Conservation (phyloP, 352 stramenopile genomes). For the Phytophthora litchii region DNA sequence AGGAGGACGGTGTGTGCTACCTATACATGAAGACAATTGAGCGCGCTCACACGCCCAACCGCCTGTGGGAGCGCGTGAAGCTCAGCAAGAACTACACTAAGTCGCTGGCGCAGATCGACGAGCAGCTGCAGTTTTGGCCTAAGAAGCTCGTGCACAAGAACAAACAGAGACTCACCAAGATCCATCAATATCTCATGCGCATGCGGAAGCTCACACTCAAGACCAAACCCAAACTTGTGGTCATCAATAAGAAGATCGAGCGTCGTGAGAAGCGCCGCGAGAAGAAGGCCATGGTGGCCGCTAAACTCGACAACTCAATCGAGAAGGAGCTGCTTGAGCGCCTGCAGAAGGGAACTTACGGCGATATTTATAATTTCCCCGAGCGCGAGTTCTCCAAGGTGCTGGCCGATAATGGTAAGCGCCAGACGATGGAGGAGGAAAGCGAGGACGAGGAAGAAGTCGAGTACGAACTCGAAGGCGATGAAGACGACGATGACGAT, state of each 20-base stretch:
- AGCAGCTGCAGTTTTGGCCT: constrained; percentile 98
- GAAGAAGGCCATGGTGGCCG: constrained; percentile 96
- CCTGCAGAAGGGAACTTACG: constrained; percentile 97
- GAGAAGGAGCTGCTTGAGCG: constrained; percentile 98
- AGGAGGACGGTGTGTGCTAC: constrained; percentile 95
- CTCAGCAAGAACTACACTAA: constrained; percentile 98
- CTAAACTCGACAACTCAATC: constrained; percentile 95
- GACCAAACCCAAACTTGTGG: constrained; percentile 93
- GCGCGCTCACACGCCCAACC: constrained; percentile 97
- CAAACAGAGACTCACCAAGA: constrained; percentile 99
- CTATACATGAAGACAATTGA: constrained; percentile 99
- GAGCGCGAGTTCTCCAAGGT: constrained; percentile 92
- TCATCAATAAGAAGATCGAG: constrained; percentile 97
- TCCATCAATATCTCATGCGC: constrained; percentile 99
- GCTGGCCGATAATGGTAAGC: constrained; percentile 78
- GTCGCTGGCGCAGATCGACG: constrained; percentile 93
- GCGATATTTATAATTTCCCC: constrained; percentile 99
- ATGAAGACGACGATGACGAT: constrained; percentile 54
- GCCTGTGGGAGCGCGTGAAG: constrained; percentile 98
- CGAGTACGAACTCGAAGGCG: constrained; percentile 55
- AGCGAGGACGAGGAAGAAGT: constrained; percentile 77
- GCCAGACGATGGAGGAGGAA: constrained; percentile 93
- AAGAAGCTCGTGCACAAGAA: constrained; percentile 98
- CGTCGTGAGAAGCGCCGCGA: constrained; percentile 95
- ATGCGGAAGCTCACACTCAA: constrained; percentile 98